Evolutionary conservation across 768 basidiomycete genomes (phyloP), one percentile per base, ranked within the genome.

Genomic region (Boletus bicolor): DNA sequence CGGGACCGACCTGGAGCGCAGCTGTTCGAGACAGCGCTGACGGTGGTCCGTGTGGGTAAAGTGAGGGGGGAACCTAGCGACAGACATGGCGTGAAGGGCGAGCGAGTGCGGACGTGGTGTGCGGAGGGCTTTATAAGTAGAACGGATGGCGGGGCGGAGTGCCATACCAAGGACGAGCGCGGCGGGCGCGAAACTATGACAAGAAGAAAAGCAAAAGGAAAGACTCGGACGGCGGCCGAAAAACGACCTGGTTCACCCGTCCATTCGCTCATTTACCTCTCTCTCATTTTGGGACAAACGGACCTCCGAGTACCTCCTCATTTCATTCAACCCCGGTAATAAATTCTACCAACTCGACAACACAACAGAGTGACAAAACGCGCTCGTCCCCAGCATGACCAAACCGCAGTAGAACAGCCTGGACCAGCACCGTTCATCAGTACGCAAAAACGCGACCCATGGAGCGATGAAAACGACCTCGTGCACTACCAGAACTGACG

Each of bases 401-500:
- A 45, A 24, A 24, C 21, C 21, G 21, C 21, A 24, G 21, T 24
- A 24, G 6, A 7, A n/a, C 44, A 24, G 30, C 46, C 51, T 49
- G 32, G 21, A 24, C 36, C n/a, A 10, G 14, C 2, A 17, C 30
- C n/a, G 7, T 54, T 38, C 30, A 36, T 56, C 54, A 56, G 54
- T 41, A 54, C 34, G 7, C 34, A 32, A n/a, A 6, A 0, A 21
- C 14, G 2, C 49, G 39, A 35, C 28, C 36, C 7, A 44, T 1
- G 10, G 3, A 44, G 1, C 30, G 44, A 45, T 2, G 38, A 49
- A 19, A 42, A 46, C 44, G 32, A 63, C 76, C 54, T 41, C 7
- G 15, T 5, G 28, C 28, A 26, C 46, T 77, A 93, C 91, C 91
- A 93, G 65, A 86, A 78, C 67, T 83, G 79, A 61, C 81, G 82